phyloP scores from a whole-genome alignment of 306 rosid species.

The Castanea sativa region DNA sequence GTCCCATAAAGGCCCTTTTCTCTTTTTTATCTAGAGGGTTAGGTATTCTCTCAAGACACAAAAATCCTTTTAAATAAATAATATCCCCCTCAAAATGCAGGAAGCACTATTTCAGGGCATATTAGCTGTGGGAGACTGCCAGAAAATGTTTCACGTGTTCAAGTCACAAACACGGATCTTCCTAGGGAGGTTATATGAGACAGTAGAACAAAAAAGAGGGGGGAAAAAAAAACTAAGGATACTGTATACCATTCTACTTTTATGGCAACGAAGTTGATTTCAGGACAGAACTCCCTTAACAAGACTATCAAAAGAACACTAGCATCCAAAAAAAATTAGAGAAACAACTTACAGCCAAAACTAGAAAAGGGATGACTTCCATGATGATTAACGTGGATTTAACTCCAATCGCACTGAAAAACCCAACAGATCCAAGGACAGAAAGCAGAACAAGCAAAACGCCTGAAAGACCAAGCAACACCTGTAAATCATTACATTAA shows the following conservation, averaged over 20 bases:
- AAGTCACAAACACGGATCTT: neutral
- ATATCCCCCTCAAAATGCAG: neutral
- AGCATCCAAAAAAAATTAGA: conserved; percentile 8
- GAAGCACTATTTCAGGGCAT: neutral
- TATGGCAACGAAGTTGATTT: neutral
- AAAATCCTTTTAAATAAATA: neutral
- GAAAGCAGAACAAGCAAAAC: conserved; percentile 89
- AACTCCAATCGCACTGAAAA: conserved; percentile 90
- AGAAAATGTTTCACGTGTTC: neutral
- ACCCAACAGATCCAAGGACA: conserved; percentile 89
- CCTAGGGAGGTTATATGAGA: neutral
- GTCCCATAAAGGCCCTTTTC: neutral
- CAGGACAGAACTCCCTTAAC: neutral
- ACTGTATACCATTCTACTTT: neutral
- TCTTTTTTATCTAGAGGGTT: neutral
- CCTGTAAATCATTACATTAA: conserved; percentile 43
- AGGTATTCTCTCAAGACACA: neutral
- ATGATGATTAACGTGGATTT: conserved; percentile 93
- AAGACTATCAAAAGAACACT: conserved; percentile 14
- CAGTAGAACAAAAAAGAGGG: neutral
- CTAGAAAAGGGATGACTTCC: conserved; percentile 98
- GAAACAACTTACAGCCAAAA: conserved; percentile 75
- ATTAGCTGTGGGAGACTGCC: neutral
- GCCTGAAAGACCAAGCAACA: conserved; percentile 88
- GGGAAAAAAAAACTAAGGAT: neutral